Evolutionary conservation across 805 yeast species (phyloP).

Genomic region (Ascoidea tarda): DNA sequence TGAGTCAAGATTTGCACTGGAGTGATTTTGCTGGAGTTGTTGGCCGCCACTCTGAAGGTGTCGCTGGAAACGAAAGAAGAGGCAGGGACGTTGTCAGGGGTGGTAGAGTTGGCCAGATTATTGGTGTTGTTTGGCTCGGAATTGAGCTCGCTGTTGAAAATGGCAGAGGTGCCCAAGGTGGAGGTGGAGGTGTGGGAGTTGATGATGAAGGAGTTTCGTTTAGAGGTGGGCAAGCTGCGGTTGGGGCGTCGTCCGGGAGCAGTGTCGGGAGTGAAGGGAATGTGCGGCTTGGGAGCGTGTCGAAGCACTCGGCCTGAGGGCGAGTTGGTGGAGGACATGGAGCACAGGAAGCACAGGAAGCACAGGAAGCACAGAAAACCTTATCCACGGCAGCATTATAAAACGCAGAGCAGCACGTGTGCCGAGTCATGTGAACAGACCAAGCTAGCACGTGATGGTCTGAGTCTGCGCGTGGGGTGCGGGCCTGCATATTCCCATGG

Average conservation of each 20-base stretch:
- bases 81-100: neutral
- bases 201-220: neutral
- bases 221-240: neutral
- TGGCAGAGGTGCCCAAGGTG: too few species aligned
- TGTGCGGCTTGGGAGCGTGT: conserved; percentile 6
- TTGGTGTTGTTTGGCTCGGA: too few species aligned
- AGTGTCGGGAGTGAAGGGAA: conserved; percentile 5
- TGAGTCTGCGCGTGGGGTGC: too few species aligned
- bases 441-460: too few species aligned
- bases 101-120: too few species aligned
- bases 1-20: neutral
- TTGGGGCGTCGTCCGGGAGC: neutral
- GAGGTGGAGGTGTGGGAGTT: neutral
- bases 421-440: too few species aligned
- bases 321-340: neutral
- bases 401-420: too few species aligned
- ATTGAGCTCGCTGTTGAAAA: too few species aligned
- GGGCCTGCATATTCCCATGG: too few species aligned
- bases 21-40: neutral
- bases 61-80: neutral
- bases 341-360: neutral
- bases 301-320: conserved; percentile 3
- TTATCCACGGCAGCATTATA: too few species aligned
- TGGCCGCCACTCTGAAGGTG: neutral
- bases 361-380: neutral